Percentiles rank a stretch among this genome's conserved stretches.
Evolutionary conservation across 148 eudicot genomes (phyloP).

Genomic region (Salicornia ramosissima): DNA sequence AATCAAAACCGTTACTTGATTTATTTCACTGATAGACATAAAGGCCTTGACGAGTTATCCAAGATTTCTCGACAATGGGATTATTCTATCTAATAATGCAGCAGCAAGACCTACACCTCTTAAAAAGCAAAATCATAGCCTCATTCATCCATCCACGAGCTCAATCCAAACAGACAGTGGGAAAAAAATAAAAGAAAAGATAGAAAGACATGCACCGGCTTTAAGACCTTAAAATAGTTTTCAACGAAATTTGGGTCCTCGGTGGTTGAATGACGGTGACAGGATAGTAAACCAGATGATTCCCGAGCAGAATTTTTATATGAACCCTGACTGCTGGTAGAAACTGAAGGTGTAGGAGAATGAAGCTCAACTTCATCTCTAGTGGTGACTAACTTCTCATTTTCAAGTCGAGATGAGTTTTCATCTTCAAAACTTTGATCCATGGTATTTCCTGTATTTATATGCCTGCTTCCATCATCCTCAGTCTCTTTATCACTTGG

Average conservation of each 20-base stretch:
- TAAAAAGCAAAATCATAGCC: neutral
- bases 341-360: conserved; percentile 35
- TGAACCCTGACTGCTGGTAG: conserved; percentile 28
- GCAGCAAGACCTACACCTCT: neutral
- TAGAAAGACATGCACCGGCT: neutral
- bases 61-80: neutral
- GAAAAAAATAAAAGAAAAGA: neutral
- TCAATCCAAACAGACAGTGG: neutral
- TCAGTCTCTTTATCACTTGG: conserved; percentile 24
- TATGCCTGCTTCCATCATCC: conserved; percentile 17
- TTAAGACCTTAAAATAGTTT: conserved; percentile 82
- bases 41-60: neutral
- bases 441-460: conserved; percentile 20
- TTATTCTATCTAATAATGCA: neutral
- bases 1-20: neutral
- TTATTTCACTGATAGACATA: neutral
- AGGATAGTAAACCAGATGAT: conserved; percentile 43
- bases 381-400: conserved; percentile 25
- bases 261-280: conserved; percentile 58
- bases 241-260: conserved; percentile 86
- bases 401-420: conserved; percentile 25
- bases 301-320: conserved; percentile 27
- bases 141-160: neutral
- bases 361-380: conserved; percentile 24
- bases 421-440: conserved; percentile 31